Evolutionary conservation across 306 rosid genomes (phyloP).

Genomic region (Pueraria montana): DNA sequence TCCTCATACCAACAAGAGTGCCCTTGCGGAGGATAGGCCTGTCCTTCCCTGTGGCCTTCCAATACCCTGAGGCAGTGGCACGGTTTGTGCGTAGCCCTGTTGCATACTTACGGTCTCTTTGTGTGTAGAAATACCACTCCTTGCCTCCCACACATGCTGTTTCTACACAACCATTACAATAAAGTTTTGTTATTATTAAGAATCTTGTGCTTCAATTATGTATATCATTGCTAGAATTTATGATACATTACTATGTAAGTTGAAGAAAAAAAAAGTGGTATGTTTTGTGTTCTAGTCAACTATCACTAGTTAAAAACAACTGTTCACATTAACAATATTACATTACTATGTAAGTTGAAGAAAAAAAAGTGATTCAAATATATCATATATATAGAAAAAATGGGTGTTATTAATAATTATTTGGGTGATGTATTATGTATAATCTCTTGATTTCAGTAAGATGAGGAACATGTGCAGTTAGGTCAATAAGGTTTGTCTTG

Average conservation of each 20-base stretch:
- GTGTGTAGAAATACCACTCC: slow-evolving; percentile 93
- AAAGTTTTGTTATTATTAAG: background rate
- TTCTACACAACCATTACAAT: slow-evolving; percentile 46
- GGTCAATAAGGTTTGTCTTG: slow-evolving; percentile 34
- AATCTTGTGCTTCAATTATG: background rate
- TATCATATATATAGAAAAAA: background rate
- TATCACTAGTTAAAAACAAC: slow-evolving; percentile 33
- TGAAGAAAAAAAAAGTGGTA: background rate
- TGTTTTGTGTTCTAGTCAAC: slow-evolving; percentile 41
- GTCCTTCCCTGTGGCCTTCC: slow-evolving; percentile 98
- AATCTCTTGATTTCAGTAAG: slow-evolving; percentile 32
- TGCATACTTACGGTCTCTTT: slow-evolving; percentile 85
- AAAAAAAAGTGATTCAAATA: background rate
- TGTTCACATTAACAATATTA: slow-evolving; percentile 41
- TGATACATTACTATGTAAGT: background rate
- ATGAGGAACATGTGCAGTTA: slow-evolving; percentile 36
- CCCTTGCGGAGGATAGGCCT: slow-evolving; percentile 65
- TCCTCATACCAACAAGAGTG: slow-evolving; percentile 89
- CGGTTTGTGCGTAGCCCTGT: slow-evolving; percentile 89
- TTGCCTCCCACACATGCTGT: slow-evolving; percentile 92
- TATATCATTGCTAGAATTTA: background rate
- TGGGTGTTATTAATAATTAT: background rate
- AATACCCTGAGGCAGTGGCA: slow-evolving; percentile 92
- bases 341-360: background rate
- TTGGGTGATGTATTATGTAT: slow-evolving; percentile 2